Base-by-base conservation (phyloP, 169 alveolate species). In the Hepatocystis sp. region DNA sequence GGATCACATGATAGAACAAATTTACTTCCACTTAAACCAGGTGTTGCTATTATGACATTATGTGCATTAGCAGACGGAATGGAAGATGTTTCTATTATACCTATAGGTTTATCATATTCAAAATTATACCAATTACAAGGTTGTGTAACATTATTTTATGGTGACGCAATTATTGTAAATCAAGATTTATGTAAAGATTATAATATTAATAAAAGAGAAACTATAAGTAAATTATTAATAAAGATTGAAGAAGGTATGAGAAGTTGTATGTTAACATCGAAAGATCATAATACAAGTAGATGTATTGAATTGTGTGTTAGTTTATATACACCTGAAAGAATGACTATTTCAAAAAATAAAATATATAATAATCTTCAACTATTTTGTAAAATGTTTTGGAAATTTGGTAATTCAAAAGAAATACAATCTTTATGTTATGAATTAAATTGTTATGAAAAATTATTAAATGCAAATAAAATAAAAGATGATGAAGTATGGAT, bases 1-100 rank as follows among this genome's bases (percentile, higher is more conserved):
- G 98, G 99, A 13, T 96, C 99, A 2, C 99, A 97, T 89, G 99
- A 97, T 91, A 84, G 97, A 34, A 95, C 98, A 21, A 96, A 96
- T 49, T 89, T 97, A 28, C 84, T 97, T 44, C 98, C 98, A 51
- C 86, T 97, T 58, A 97, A 97, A 91, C 98, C 99, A 32, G 99
- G 99, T 23, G 98, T 97, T 55, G 96, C 96, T 13, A 71, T 96
- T 32, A 96, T 96, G 97, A 97, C 98, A 8, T 86, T 97, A 44
- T 95, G 94, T 36, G 96, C 99, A 1, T 92, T 96, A 90, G 95
- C 95, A 13, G 98, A 96, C 61, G 97, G 97, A 21, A 96, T 97
- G 2, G 97, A 95, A 66, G 97, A 94, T 66, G 95, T 95, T 7
- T 90, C 94, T 61, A 93, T 95, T 42, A 93, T 95, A 39, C 97